Evolutionary conservation across 2,329 filamentous ascomycete species (phyloP).

Genomic region (Venturia carpophila): DNA sequence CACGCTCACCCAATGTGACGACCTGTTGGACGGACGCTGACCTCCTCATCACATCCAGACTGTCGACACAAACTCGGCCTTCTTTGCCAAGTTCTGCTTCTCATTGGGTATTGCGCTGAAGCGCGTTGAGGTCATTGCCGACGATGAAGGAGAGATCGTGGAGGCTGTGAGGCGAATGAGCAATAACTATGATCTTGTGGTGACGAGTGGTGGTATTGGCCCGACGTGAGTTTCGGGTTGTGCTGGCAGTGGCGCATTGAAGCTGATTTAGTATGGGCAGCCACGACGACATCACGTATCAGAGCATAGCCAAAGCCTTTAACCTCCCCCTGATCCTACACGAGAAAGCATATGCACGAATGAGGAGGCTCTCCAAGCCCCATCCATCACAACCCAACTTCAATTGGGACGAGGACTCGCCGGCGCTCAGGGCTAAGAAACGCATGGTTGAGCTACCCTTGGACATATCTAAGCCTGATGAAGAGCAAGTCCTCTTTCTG

Average conservation of each 20-base stretch:
- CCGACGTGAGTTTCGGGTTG: slow-evolving; percentile 60
- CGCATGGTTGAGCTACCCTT: slow-evolving; percentile 85
- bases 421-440: slow-evolving; percentile 69
- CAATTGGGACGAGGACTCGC: slow-evolving; percentile 75
- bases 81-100: slow-evolving; percentile 60
- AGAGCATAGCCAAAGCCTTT: slow-evolving; percentile 88
- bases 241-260: slow-evolving; percentile 17
- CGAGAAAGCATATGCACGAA: slow-evolving; percentile 65
- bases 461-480: slow-evolving; percentile 56
- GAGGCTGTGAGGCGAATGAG: slow-evolving; percentile 86
- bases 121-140: slow-evolving; percentile 84
- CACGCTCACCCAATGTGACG: slow-evolving; percentile 19
- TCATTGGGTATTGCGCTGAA: slow-evolving; percentile 62
- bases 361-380: slow-evolving; percentile 72
- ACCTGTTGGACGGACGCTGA: not conserved
- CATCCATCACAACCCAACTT: slow-evolving; percentile 67
- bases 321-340: slow-evolving; percentile 68
- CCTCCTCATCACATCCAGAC: slow-evolving; percentile 37
- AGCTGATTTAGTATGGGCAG: slow-evolving; percentile 40
- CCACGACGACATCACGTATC: slow-evolving; percentile 96
- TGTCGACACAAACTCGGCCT: slow-evolving; percentile 58
- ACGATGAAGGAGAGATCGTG: slow-evolving; percentile 83
- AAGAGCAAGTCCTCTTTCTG: slow-evolving; percentile 71
- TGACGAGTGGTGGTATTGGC: slow-evolving; percentile 91
- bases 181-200: slow-evolving; percentile 82